phyloP scores from a whole-genome alignment of 768 basidiomycete genomes.

The Lentinula sp. region DNA sequence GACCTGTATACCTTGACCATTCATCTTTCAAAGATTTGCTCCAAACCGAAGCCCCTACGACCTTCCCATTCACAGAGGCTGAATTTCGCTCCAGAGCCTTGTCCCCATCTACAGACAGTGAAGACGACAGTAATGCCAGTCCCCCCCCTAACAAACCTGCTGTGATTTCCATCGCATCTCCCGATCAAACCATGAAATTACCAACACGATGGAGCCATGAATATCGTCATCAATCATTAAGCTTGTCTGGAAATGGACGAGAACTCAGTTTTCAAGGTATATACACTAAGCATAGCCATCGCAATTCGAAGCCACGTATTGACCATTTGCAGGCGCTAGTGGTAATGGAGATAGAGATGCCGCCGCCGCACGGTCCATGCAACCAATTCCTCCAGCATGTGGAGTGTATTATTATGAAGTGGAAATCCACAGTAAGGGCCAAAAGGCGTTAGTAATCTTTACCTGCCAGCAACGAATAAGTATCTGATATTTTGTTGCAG shows the following conservation, averaged over 20 bases:
- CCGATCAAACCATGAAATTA: slow-evolving; percentile 43
- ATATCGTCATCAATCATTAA: slow-evolving; percentile 51
- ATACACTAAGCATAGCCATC: not conserved
- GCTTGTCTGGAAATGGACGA: slow-evolving; percentile 63
- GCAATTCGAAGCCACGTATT: not conserved
- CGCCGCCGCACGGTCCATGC: slow-evolving; percentile 72
- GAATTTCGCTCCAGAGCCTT: slow-evolving; percentile 19
- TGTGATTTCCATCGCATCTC: slow-evolving; percentile 22
- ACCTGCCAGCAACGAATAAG: slow-evolving; percentile 8
- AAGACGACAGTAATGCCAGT: slow-evolving; percentile 56
- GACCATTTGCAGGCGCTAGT: slow-evolving; percentile 34
- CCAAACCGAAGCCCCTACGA: slow-evolving; percentile 41
- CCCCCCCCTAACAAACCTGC: slow-evolving; percentile 29
- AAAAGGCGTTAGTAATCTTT: slow-evolving; percentile 58
- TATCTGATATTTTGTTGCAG: slow-evolving; percentile 26
- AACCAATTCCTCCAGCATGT: slow-evolving; percentile 76
- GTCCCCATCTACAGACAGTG: slow-evolving; percentile 51
- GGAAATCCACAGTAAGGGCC: slow-evolving; percentile 72
- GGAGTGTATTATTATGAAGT: slow-evolving; percentile 97
- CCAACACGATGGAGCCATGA: slow-evolving; percentile 80
- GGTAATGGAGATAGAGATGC: slow-evolving; percentile 73
- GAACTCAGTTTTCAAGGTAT: slow-evolving; percentile 69
- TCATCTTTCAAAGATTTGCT: slow-evolving; percentile 68
- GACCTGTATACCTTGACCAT: slow-evolving; percentile 72
- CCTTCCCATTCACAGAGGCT: slow-evolving; percentile 28